Percentiles rank a stretch among this genome's conserved stretches.
Evolutionary conservation across 2,329 filamentous ascomycete species (phyloP).

Genomic region (Paraphaeosphaeria minitans): DNA sequence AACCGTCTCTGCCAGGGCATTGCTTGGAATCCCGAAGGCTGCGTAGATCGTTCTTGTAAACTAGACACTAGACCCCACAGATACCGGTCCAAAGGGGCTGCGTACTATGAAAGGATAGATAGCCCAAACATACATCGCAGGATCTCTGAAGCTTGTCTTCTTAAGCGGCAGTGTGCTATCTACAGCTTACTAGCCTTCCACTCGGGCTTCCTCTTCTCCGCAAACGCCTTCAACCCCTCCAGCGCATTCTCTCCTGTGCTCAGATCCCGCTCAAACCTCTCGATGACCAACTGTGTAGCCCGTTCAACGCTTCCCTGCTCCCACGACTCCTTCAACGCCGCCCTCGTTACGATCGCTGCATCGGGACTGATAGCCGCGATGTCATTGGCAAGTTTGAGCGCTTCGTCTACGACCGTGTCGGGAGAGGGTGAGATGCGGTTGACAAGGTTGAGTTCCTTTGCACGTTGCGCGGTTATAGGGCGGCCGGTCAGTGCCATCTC

Average conservation of each 20-base stretch:
- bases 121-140: background rate
- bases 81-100: too few relatives aligned
- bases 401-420: slow-evolving; percentile 43
- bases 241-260: slow-evolving; percentile 55
- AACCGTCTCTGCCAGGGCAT: too few relatives aligned
- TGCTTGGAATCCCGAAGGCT: too few relatives aligned
- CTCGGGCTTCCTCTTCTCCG: slow-evolving; percentile 55
- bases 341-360: slow-evolving; percentile 45
- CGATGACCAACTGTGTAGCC: slow-evolving; percentile 49
- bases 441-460: slow-evolving; percentile 49
- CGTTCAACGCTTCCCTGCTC: slow-evolving; percentile 44
- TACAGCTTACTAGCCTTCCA: slow-evolving; percentile 58
- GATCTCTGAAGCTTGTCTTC: background rate
- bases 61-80: too few relatives aligned
- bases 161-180: background rate
- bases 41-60: too few relatives aligned
- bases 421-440: slow-evolving; percentile 47
- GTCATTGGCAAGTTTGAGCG: slow-evolving; percentile 42
- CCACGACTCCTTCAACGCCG: slow-evolving; percentile 41
- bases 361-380: slow-evolving; percentile 46
- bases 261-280: slow-evolving; percentile 50
- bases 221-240: slow-evolving; percentile 59
- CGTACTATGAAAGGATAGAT: too few relatives aligned
- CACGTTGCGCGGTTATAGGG: slow-evolving; percentile 53
- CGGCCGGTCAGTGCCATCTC: slow-evolving; percentile 58